Base-by-base conservation (phyloP, 495 filamentous ascomycete species). In the Viridothelium virens region DNA sequence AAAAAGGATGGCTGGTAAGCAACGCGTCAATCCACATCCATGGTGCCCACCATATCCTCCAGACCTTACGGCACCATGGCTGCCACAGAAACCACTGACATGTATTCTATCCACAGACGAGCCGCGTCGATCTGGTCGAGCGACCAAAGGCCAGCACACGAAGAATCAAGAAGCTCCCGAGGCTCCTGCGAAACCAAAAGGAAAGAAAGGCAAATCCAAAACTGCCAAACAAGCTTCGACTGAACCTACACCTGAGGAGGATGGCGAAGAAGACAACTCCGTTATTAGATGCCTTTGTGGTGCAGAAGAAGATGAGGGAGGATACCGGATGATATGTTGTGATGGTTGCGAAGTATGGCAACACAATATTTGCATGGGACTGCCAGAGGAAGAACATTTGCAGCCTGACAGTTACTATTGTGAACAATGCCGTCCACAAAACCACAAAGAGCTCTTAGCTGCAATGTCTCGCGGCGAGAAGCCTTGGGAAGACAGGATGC, bases 221-320 rank as follows among this genome's bases (percentile, higher is more conserved):
- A 76, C 85, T 74, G 75, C 80, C 79, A 79, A 82, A 71, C 84
- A 83, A 73, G 61, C 77, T 62, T 78, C 77, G 59, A 75, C 81
- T 66, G 79, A 81, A 67, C 81, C 82, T 38, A 80, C 84, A 4
- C 78, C 76, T 64, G 79, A 80, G n/a, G 79, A 83, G 50, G 87
- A 89, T 66, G 88, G 86, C 65, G 85, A 85, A 36, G 86, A 85
- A 37, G 86, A 84, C 50, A 83, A 87, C 65, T 87, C 86, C 66
- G 84, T 93, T 71, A 94, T 97, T 65, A 87, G 94, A 66, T 98
- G 94, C 75, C 89, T 96, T 63, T 98, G 94, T 73, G 93, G 94
- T 69, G 87, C 91, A 66, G 87, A 86, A 62, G 88, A 90, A 69
- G 91, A 95, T 69, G 89, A 92, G 67, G 87, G 87, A 68, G 90